phyloP scores from a whole-genome alignment of 805 yeast species.

The Priceomyces fermenticarens region DNA sequence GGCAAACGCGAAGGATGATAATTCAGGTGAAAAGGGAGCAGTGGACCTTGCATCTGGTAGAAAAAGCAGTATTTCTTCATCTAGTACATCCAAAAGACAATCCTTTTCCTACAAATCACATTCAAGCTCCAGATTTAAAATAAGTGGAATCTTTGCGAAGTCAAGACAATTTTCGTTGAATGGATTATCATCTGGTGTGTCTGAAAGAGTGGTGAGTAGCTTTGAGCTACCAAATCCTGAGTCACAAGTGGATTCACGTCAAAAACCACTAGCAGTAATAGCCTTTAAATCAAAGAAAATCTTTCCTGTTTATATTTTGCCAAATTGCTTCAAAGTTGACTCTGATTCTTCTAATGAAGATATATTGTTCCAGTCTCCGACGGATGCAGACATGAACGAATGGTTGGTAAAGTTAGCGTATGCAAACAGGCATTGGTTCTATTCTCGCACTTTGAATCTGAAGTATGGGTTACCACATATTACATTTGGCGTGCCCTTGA shows the following conservation, averaged over 20 bases:
- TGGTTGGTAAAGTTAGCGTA: slow-evolving; percentile 61
- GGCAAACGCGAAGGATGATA: slow-evolving; percentile 11
- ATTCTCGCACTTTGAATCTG: slow-evolving; percentile 35
- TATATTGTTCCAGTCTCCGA: slow-evolving; percentile 63
- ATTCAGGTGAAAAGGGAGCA: slow-evolving; percentile 6
- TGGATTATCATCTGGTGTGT: slow-evolving; percentile 23
- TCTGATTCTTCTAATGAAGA: slow-evolving; percentile 47
- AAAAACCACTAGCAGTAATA: slow-evolving; percentile 50
- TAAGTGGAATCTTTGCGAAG: slow-evolving; percentile 57
- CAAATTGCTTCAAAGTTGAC: slow-evolving; percentile 49
- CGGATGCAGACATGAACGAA: slow-evolving; percentile 60
- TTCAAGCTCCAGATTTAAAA: slow-evolving; percentile 43
- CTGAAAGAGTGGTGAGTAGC: slow-evolving; percentile 48
- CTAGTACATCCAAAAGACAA: slow-evolving; percentile 35
- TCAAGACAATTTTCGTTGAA: slow-evolving; percentile 61
- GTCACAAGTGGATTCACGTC: slow-evolving; percentile 34
- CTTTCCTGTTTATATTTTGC: slow-evolving; percentile 52
- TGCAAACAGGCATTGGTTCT: slow-evolving; percentile 56
- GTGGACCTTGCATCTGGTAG: slow-evolving; percentile 13
- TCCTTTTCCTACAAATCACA: slow-evolving; percentile 37
- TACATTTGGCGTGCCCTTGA: slow-evolving; percentile 86
- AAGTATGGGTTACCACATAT: slow-evolving; percentile 18
- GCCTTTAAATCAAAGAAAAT: slow-evolving; percentile 45
- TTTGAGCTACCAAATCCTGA: slow-evolving; percentile 59
- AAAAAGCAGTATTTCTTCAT: slow-evolving; percentile 11